Base-by-base conservation (phyloP, 345 rosid species). In the Melaleuca quinquenervia region DNA sequence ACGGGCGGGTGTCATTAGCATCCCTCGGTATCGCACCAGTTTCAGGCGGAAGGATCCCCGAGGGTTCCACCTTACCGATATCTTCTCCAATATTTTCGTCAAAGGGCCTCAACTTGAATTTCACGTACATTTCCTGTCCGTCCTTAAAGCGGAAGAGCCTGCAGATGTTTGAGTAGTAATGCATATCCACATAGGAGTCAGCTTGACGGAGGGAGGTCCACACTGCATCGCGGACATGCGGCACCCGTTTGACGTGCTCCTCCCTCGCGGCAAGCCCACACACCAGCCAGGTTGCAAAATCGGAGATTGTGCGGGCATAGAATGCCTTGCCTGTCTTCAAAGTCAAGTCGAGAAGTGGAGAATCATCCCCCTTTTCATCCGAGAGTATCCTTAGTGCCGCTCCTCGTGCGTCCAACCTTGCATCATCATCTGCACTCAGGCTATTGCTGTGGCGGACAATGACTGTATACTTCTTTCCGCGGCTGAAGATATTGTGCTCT, bases 221-320 rank as follows among this genome's bases (percentile, higher is more conserved):
- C 11, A 93, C 96, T 12, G 94, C 96, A 60, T 93, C 94, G 1
- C 92, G 92, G 26, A 94, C 56, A 48, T 91, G 96, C 5, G 95
- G 94, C 27, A 78, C 91, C 86, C 91, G 87, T 82, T 92, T 91
- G 85, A 94, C 93, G 48, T 92, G 92, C 84, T 88, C 87, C 84
- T 94, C 94, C 82, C 96, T 93, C 3, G 95, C 95, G 15, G 94
- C 87, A 49, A 94, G 94, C 27, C 96, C 96, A 29, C 95, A 94
- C 20, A 92, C 94, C 15, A 94, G 90, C 96, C 96, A 94, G 83
- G 94, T 91, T 27, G 94, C 94, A 22, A 93, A 94, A 86, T 94
- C 96, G 11, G 91, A 89, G 60, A 94, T 86, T 1, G 95, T 92
- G 11, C 95, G 92, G 8, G 96, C 96, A 80, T 91, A 93, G 87